These are phyloP conservation scores for Tulasnella calospora DNA, from an alignment of 768 basidiomycete genomes.

Conservation along the genomic window DNA sequence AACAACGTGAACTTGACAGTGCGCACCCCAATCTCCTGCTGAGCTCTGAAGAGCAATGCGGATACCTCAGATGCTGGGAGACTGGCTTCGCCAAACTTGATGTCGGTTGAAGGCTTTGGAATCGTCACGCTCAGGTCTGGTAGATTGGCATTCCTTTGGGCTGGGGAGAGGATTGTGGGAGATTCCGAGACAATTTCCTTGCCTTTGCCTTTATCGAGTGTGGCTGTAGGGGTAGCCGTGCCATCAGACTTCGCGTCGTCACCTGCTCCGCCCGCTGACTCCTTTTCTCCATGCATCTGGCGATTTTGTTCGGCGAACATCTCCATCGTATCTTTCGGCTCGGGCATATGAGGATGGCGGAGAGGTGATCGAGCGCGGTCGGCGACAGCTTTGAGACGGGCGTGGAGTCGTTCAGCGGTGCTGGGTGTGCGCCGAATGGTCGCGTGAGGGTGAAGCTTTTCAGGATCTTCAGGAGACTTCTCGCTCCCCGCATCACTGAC, in stretches of 20 bases:
- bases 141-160: slow-evolving; percentile 37
- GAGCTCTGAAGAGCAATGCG: slow-evolving; percentile 64
- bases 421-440: slow-evolving; percentile 57
- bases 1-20: slow-evolving; percentile 71
- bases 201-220: slow-evolving; percentile 72
- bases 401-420: slow-evolving; percentile 80
- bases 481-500: slow-evolving; percentile 42
- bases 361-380: slow-evolving; percentile 26
- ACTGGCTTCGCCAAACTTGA: slow-evolving; percentile 71
- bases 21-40: slow-evolving; percentile 62
- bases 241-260: slow-evolving; percentile 37
- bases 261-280: slow-evolving; percentile 43
- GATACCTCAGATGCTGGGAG: slow-evolving; percentile 62
- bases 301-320: slow-evolving; percentile 22
- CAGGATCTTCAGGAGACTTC: slow-evolving; percentile 60
- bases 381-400: slow-evolving; percentile 50
- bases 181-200: slow-evolving; percentile 44
- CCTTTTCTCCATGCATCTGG: slow-evolving; percentile 32
- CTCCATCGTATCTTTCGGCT: slow-evolving; percentile 18
- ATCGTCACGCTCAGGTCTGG: slow-evolving; percentile 38
- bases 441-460: slow-evolving; percentile 33
- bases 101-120: slow-evolving; percentile 40
- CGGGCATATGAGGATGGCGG: slow-evolving; percentile 35
- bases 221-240: slow-evolving; percentile 45
- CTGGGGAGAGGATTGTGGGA: slow-evolving; percentile 33